Evolutionary conservation across 306 rosid species (phyloP), one percentile per base, ranked within the genome.

Genomic region (Ammopiptanthus mongolicus): DNA sequence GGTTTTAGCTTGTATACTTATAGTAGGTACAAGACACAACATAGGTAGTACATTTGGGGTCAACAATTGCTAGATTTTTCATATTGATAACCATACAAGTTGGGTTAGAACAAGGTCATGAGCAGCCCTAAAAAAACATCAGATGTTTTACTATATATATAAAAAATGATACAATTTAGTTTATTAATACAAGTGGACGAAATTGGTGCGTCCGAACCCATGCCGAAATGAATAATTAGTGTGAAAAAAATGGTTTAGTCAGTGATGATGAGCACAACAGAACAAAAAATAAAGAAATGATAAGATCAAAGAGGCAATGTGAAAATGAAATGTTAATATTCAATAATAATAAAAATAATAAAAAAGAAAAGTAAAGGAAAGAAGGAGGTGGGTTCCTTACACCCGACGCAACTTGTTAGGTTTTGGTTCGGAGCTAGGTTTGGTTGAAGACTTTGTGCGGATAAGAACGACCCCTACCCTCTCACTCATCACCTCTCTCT

Each of bases 311-410:
- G 86, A 21, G 68, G 73, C 57, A 58, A 79, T 51, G 87, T 78
- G 92, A 88, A 88, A 87, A 86, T 78, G 97, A 89, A 84, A 85
- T 89, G 75, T 31, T 65, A 42, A 73, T 56, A 65, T 76, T 75
- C 17, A 78, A 87, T 78, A 69, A 66, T 15, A 57, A 53, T 66
- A 2, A 9, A 39, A 8, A 37, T 8, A 41, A 41, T 10, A 10
- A 41, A 7, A 9, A 41, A 41, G 10, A 12, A 8, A 8, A 8
- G 71, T 75, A 88, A 88, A 82, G 87, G 93, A 88, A 87, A 81
- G 91, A 78, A 76, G 88, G 93, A 83, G 91, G 91, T 73, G 85
- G 88, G 87, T 96, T 92, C 92, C 99, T 92, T 90, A 84, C 78
- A 17, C 77, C 85, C 66, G 85, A 90, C 92, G 97, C 88, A 90